Base-by-base conservation (phyloP, 352 stramenopile species). In the Phytophthora foliorum region DNA sequence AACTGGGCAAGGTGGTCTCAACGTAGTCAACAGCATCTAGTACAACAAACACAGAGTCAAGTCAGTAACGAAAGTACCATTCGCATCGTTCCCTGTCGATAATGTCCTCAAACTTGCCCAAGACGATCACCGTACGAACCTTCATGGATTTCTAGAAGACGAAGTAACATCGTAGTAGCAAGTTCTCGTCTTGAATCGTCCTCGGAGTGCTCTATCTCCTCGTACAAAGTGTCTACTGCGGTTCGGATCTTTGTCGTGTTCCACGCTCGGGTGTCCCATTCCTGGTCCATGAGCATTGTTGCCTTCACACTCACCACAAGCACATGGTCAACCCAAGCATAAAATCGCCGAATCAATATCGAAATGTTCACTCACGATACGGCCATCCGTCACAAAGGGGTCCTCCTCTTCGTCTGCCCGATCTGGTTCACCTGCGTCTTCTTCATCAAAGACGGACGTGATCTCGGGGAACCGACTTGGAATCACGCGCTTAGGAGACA, bases 201-300 rank as follows among this genome's bases (percentile, higher is more conserved):
- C 14, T 82, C 54, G 14, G 71, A 78, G 39, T 76, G 41, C 52
- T 93, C 85, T 32, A 92, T 80, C 39, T 93, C 73, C 38, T 79
- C 69, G 66, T 92, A 95, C 55, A 95, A 60, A 45, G 80, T 86
- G 25, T 92, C 75, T 19, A 93, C 74, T 0, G 83, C 87, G 8
- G 79, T 69, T 25, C 82, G 71, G 19, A 95, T 69, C 48, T 92
- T 93, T 17, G 69, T 66, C 1, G 34, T 53, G 34, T 90, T 93
- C 85, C 85, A 95, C 17, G 60, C 66, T 9, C 79, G 80, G 0
- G 85, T 93, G 63, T 93, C 85, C 85, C 88, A 95, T 81, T 95
- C 85, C 53, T 93, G 81, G 22, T 91, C 86, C 79, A 93, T 82
- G 5, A 92, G 68, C 80, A 95, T 92, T 9, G 64, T 85, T 42